Base-by-base conservation (phyloP, 2,329 filamentous ascomycete species). In the Colletotrichum limetticola region DNA sequence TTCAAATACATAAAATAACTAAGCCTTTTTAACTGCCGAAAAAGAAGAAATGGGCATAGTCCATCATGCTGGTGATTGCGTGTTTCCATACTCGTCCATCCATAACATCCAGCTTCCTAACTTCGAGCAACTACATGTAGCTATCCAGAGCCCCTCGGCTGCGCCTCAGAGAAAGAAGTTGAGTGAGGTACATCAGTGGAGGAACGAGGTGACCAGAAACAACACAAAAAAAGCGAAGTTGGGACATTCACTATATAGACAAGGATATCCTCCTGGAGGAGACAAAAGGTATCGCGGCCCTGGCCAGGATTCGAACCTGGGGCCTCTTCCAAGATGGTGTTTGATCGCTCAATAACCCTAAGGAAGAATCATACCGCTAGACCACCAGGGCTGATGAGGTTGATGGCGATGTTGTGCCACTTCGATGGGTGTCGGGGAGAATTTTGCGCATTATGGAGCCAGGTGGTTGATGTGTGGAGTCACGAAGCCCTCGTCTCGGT, bases 291-390 rank as follows among this genome's bases (percentile, higher is more conserved):
- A 3, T 30, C 2, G 3, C 46, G 24, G 66, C 66, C 66, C 66
- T 69, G 61, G 61, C 66, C 66, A 69, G 66, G 66, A 61, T 64
- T 69, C 59, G 66, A 69, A 69, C 66, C 66, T 69, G 66, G 66
- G 66, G 64, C 66, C 66, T 69, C 66, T 69, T 62, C 66, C 66
- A 69, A 28, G 56, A 4, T 60, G 16, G 19, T 62, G 24, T 28
- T 14, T 32, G 7, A 11, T 22, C 26, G 7, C 16, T 22, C 9
- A 52, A 49, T 26, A 35, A 52, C 63, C 63, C 63, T 66, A 66
- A 66, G 63, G 63, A 53, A 66, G 63, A 65, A 69, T 69, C 66
- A 69, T 69, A 69, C 66, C 66, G 66, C 66, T 68, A 68, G 66
- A 68, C 66, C 66, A 68, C 60, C 66, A 69, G 60, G 66, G 66